Base-by-base conservation (phyloP, 2,329 filamentous ascomycete genomes). In the Ascochyta rabiei region DNA sequence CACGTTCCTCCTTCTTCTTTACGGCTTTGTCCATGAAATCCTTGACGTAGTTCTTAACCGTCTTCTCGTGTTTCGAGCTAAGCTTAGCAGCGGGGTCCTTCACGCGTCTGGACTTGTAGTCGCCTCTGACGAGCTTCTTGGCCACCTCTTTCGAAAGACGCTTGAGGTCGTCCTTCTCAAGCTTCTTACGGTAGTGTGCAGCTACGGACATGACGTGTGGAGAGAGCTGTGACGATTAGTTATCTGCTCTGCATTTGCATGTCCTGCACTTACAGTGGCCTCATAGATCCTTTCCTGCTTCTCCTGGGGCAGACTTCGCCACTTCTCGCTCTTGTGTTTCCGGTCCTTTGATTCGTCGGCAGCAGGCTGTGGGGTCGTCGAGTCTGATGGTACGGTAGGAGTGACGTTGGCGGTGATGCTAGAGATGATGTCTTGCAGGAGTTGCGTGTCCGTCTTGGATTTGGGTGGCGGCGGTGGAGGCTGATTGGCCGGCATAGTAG, bases 211-310 rank as follows among this genome's bases (percentile, higher is more conserved):
- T 93, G 64, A 98, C 88, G 52, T 91, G 87, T 6, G 91, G 91
- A 69, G 89, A 90, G 6, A 97, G 81, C 91, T 95, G 62, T 6
- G 19, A 28, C 34, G 24, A 55, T 68, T 59, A 67, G 57, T 43
- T 4, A 19, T 4, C 12, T 21, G 21, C 1, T 41, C 13, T 8
- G 40, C 9, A 10, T 3, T 31, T 4, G 4, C 4, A 31, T 16
- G 8, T 10, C 2, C 23, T 19, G 2, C 35, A 80, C 90, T 74
- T 82, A 96, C 91, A 46, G 92, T 96, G 70, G 93, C 93, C 75
- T 97, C 93, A 68, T 97, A 98, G 2, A 96, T 82, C 79, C 91
- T 96, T 84, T 92, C 96, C 76, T 95, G 91, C 77, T 97, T 97
- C 62, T 97, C 93, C 63, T 86, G 73, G 1, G 88, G 81, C 28